These are phyloP conservation scores for Cutaneotrichosporon cutaneum DNA, from an alignment of 1,284 basidiomycete genomes.

Conservation along the genomic window DNA sequence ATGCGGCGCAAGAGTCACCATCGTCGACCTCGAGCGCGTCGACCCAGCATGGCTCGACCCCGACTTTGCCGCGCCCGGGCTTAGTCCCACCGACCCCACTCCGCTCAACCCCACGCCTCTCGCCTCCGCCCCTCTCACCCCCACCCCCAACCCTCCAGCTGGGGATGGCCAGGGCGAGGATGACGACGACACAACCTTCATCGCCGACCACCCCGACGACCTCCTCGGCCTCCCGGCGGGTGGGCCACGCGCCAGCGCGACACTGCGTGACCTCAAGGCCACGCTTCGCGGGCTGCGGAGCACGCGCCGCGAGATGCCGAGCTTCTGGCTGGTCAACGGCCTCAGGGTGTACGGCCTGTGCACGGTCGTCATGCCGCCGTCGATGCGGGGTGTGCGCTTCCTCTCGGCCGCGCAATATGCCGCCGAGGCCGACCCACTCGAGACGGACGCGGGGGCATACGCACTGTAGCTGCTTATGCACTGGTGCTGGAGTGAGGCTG, in stretches of 20 bases:
- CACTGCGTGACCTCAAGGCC: neutral
- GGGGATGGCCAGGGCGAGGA: neutral
- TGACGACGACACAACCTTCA: neutral
- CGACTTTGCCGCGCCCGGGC: neutral
- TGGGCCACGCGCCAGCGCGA: neutral
- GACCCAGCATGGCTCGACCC: neutral
- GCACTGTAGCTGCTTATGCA: neutral
- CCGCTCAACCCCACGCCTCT: too few species aligned
- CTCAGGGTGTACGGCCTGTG: neutral
- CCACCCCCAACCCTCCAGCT: neutral
- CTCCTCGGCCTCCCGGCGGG: neutral
- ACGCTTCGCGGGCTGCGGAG: neutral
- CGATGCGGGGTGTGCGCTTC: neutral
- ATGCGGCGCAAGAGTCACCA: neutral
- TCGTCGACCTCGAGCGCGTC: neutral
- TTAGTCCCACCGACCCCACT: neutral
- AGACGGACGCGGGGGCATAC: neutral
- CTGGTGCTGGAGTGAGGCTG: neutral
- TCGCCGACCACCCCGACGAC: neutral
- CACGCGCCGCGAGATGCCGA: neutral
- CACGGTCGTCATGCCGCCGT: neutral
- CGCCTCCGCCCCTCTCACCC: too few species aligned
- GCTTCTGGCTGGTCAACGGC: slow-evolving; percentile 4
- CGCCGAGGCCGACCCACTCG: neutral
- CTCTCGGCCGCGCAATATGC: neutral